Evolutionary conservation across 345 rosid species (phyloP), one percentile per base, ranked within the genome.

Genomic region (Lepidium didymum): DNA sequence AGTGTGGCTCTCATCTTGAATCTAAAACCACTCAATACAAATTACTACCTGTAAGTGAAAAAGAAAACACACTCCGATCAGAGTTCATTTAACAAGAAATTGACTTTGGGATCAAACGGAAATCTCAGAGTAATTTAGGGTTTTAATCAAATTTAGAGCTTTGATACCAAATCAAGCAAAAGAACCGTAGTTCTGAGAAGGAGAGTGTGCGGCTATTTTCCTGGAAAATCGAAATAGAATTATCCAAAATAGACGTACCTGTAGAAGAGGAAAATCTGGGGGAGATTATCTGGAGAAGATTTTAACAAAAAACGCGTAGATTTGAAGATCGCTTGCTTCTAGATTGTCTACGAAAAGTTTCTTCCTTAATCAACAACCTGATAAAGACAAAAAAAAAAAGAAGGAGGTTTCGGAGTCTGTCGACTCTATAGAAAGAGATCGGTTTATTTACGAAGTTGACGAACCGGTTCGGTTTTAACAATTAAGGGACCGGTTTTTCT

Each of bases 321-420:
- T 27, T 47, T 46, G 42, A 12, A 19, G 23, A 41, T 73, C 67
- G 49, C 7, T 66, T 41, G 60, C 46, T 56, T 64, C 67, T 56
- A 72, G 70, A 72, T 64, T 65, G 62, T 37, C 65, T 73, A 66
- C 61, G 46, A 59, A 59, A 38, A 64, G 19, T 31, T 34, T 67
- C 60, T 73, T 56, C 57, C n/a, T 16, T 61, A 3, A 52, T 15
- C 33, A n/a, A 51, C 52, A 59, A 50, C 31, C 67, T 37, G 41
- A 56, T 53, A 18, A 42, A 11, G 18, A 18, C 1, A 2, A 54
- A 53, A 8, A 1, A n/a, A n/a, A n/a, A n/a, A n/a, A n/a, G n/a
- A n/a, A 7, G 31, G 53, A 62, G 49, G 41, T 54, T 33, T 54
- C 21, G 5, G 58, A 33, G 36, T 13, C 7, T 66, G 19, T 25